Base-by-base conservation (phyloP, 768 basidiomycete genomes). In the Mycena galericulata region DNA sequence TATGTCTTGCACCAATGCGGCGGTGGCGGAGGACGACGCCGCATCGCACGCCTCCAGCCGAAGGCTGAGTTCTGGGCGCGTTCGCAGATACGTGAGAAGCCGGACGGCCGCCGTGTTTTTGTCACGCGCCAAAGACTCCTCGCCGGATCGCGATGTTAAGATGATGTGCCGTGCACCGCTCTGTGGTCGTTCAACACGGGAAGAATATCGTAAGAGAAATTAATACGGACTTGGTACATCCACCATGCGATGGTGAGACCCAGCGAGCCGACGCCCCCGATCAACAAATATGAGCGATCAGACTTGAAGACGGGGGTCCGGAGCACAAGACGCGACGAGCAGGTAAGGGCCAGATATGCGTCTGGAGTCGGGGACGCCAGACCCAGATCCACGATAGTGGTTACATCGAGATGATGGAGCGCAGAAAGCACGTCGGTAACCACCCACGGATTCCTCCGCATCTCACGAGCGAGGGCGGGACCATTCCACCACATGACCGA, bases 231-330 rank as follows among this genome's bases (percentile, higher is more conserved):
- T 75, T 81, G 62, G 65, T 81, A 82, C 80, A 85, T 79, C 75
- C 76, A 83, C 40, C 80, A 53, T 4, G 83, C 81, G 20, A 81
- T 68, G 26, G 80, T 77, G 14, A 76, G 55, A 11, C 83, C 83
- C 11, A 84, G 59, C 26, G 74, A 75, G 3, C 83, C 81, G 38
- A 83, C 77, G 4, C 82, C 83, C 18, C 82, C 83, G 20, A 84
- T 36, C 34, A 36, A 36, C 6, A 36, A 36, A 14, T 36, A 36
- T 36, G 34, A 7, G 34, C 14, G 6, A 14, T 36, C 34, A 36
- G 34, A 36, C 34, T n/a, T n/a, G n/a, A 36, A 36, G 8, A 36
- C 34, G 6, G 6, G 8, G 34, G 34, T 36, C 14, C 34, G n/a
- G n/a, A n/a, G n/a, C n/a, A n/a, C n/a, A n/a, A n/a, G n/a, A n/a